Base-by-base conservation (phyloP, 768 basidiomycete species). In the Rhodosporidiobolus odoratus region DNA sequence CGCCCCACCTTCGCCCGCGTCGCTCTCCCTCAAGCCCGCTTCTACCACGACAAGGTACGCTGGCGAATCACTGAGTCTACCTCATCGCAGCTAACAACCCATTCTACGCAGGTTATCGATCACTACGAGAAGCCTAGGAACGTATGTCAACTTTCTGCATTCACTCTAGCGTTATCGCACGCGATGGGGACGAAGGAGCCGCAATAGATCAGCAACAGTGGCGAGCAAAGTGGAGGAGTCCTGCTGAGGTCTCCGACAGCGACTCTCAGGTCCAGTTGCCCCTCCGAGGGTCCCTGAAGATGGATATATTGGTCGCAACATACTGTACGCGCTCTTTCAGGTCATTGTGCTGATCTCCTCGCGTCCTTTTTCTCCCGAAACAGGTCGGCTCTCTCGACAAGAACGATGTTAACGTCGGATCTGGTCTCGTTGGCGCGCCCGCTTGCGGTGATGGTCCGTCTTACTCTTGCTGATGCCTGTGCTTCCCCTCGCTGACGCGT, bases 51-150 rank as follows among this genome's bases (percentile, higher is more conserved):
- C 25, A 74, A 74, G 72, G 72, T 74, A 58, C 40, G 64, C 21
- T 16, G n/a, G n/a, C n/a, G n/a, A 10, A 40, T 23, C 37, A 32
- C 23, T 6, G 5, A 2, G 25, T 30, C 35, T 59, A 40, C 58
- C 43, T 67, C 41, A 45, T 57, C 53, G 41, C 41, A 37, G 59
- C 69, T 62, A 15, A 56, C 63, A 10, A 41, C 16, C 13, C 32
- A n/a, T 27, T 45, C 47, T 12, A 19, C n/a, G 40, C 68, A 97
- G 78, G 95, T 98, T 59, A 92, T 94, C 74, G 89, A 91, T 34
- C 96, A 98, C 82, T 98, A 98, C 80, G 95, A 98, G 84, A 87
- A 86, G 81, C 96, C 96, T 75, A 87, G 90, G 84, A 99, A 99
- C 82, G 95, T 97, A 77, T 62, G 89, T 85, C 40, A 45, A 37